Conservation (phyloP, 768 basidiomycete genomes). For the Hortiboletus flavorubellus region DNA sequence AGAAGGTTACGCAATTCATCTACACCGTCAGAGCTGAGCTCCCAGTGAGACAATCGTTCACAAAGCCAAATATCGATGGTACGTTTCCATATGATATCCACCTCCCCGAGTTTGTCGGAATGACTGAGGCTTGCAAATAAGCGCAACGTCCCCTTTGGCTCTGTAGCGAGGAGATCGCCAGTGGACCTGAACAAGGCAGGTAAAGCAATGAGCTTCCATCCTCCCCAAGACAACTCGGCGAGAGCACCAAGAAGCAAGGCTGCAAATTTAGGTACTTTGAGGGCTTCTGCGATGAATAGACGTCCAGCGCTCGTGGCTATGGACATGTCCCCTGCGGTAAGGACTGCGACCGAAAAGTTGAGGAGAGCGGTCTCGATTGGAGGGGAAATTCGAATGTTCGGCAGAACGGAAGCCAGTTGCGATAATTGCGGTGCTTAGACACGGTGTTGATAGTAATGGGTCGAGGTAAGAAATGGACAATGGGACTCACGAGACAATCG, state of each 20-base stretch:
- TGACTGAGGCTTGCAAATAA: constrained; percentile 49
- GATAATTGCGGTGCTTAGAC: constrained; percentile 36
- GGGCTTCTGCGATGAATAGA: constrained; percentile 37
- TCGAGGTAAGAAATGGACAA: not conserved
- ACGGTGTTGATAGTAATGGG: not conserved
- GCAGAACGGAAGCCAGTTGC: constrained; percentile 32
- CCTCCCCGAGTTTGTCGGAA: constrained; percentile 50
- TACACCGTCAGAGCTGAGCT: constrained; percentile 40
- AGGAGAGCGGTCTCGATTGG: constrained; percentile 32
- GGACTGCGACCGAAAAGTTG: constrained; percentile 32
- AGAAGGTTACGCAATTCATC: constrained; percentile 54
- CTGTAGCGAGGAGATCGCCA: constrained; percentile 41
- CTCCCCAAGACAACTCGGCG: constrained; percentile 66
- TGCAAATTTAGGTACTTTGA: constrained; percentile 39
- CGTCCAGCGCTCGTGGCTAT: constrained; percentile 40
- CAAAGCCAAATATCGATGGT: constrained; percentile 50
- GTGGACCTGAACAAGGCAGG: constrained; percentile 56
- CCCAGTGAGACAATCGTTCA: constrained; percentile 41
- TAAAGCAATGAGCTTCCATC: constrained; percentile 69
- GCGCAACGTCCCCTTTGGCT: constrained; percentile 42
- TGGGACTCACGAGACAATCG: constrained; percentile 54
- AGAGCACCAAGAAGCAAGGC: constrained; percentile 57
- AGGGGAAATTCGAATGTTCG: constrained; percentile 26
- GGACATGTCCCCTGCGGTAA: constrained; percentile 43
- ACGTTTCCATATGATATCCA: constrained; percentile 58